Percentiles rank a stretch among this genome's conserved stretches.
Evolutionary conservation across 768 basidiomycete species (phyloP).

Genomic region (Psilocybe cyanescens): DNA sequence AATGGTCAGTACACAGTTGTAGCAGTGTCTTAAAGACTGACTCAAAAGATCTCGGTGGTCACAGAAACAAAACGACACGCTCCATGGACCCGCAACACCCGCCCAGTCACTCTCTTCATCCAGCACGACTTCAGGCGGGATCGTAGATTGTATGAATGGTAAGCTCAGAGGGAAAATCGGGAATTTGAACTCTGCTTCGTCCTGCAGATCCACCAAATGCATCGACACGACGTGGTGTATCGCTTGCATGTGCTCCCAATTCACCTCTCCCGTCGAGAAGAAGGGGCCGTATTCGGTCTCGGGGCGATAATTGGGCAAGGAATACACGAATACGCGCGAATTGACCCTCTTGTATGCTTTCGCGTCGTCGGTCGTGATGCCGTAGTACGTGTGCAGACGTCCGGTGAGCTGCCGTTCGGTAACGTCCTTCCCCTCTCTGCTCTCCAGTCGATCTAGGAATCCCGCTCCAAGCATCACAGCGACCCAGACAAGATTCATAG

Average conservation of each 20-base stretch:
- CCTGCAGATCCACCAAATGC: conserved; percentile 48
- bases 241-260: conserved; percentile 64
- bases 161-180: conserved; percentile 53
- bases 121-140: conserved; percentile 41
- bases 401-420: conserved; percentile 52
- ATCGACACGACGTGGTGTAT: conserved; percentile 60
- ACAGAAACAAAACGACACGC: conserved; percentile 66
- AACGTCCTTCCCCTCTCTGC: conserved; percentile 12
- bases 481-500: conserved; percentile 57
- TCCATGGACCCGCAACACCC: conserved; percentile 62
- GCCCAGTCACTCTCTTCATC: conserved; percentile 55
- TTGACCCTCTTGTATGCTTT: conserved; percentile 32
- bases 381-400: conserved; percentile 59
- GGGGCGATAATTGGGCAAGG: conserved; percentile 56
- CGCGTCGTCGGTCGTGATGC: conserved; percentile 53
- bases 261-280: conserved; percentile 46
- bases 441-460: conserved; percentile 45
- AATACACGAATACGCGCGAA: conserved; percentile 64
- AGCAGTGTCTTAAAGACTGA: conserved; percentile 37
- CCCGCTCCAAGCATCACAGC: conserved; percentile 42
- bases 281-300: conserved; percentile 64
- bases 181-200: conserved; percentile 35
- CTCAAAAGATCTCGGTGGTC: conserved; percentile 70
- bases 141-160: conserved; percentile 54
- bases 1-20: not conserved